Evolutionary conservation across 495 filamentous ascomycete genomes (phyloP).

Genomic region (Talaromyces trachyspermus): DNA sequence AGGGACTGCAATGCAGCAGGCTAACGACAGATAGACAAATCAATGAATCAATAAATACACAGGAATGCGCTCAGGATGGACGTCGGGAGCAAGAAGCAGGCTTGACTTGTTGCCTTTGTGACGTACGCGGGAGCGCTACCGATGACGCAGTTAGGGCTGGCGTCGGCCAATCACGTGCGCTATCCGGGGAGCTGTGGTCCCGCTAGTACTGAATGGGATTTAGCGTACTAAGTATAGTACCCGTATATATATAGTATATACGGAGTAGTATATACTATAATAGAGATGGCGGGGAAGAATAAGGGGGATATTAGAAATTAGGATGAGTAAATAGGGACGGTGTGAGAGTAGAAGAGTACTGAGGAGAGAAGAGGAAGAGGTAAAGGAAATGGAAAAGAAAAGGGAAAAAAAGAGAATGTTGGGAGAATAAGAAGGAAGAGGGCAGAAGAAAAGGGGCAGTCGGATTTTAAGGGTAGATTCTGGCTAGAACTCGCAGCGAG

Average conservation of each 20-base stretch:
- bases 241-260: no score
- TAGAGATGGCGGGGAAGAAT: not conserved
- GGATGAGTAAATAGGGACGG: conserved; percentile 1
- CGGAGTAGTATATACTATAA: not conserved
- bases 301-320: conserved; percentile 8
- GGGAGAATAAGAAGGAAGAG: no score
- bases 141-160: conserved; percentile 6
- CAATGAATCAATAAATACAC: no score
- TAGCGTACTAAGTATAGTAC: no score
- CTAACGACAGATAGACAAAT: no score
- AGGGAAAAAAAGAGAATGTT: conserved; percentile 11
- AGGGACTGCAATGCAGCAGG: no score
- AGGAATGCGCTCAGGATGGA: no score
- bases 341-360: conserved; percentile 7
- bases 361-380: conserved; percentile 9
- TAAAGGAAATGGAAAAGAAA: conserved; percentile 7
- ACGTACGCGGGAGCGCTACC: conserved; percentile 4
- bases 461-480: no score
- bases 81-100: not conserved
- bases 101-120: conserved; percentile 3
- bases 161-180: not conserved
- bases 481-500: no score
- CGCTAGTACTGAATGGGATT: no score
- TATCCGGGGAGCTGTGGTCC: no score
- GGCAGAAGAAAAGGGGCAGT: no score